phyloP scores from a whole-genome alignment of 2,329 filamentous ascomycete species.

The Exophiala aquamarina region DNA sequence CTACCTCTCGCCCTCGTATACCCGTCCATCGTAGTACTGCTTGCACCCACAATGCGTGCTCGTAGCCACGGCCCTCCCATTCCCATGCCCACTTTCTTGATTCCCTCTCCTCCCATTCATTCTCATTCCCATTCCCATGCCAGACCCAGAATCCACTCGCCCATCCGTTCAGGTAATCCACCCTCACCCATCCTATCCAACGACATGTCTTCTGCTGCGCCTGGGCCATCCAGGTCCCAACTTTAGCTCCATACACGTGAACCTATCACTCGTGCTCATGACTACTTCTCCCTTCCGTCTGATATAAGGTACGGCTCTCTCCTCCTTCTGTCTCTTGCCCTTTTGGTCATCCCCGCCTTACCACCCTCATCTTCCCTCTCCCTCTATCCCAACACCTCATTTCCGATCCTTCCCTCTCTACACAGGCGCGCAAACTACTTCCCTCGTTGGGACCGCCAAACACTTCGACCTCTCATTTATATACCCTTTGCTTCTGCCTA shows the following conservation, averaged over 20 bases:
- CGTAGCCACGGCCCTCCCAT: background rate
- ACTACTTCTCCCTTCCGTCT: slow-evolving; percentile 15
- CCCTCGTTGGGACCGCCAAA: slow-evolving; percentile 56
- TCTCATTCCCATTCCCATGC: slow-evolving; percentile 6
- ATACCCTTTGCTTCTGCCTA: slow-evolving; percentile 9
- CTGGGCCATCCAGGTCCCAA: slow-evolving; percentile 22
- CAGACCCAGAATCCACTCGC: slow-evolving; percentile 1
- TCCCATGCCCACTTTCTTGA: slow-evolving; percentile 6
- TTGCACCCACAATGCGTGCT: background rate
- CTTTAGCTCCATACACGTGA: slow-evolving; percentile 23
- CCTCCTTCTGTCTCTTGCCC: slow-evolving; percentile 54
- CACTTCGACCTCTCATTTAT: slow-evolving; percentile 12
- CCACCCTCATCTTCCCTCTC: slow-evolving; percentile 6
- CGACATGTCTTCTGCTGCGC: slow-evolving; percentile 17
- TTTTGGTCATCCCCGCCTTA: slow-evolving; percentile 30
- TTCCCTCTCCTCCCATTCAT: no score
- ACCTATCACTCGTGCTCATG: slow-evolving; percentile 25
- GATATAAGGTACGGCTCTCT: slow-evolving; percentile 34
- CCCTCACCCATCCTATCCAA: slow-evolving; percentile 2
- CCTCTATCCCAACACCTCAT: slow-evolving; percentile 13
- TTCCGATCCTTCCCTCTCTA: slow-evolving; percentile 50
- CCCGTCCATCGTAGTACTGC: no score
- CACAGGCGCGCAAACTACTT: slow-evolving; percentile 62
- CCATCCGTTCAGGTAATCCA: slow-evolving; percentile 16
- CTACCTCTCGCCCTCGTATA: background rate